A percentile compares a stretch with the other conserved stretches of the same genome.
Conservation (phyloP, 331 rosid species). For the Quercus phellos region DNA sequence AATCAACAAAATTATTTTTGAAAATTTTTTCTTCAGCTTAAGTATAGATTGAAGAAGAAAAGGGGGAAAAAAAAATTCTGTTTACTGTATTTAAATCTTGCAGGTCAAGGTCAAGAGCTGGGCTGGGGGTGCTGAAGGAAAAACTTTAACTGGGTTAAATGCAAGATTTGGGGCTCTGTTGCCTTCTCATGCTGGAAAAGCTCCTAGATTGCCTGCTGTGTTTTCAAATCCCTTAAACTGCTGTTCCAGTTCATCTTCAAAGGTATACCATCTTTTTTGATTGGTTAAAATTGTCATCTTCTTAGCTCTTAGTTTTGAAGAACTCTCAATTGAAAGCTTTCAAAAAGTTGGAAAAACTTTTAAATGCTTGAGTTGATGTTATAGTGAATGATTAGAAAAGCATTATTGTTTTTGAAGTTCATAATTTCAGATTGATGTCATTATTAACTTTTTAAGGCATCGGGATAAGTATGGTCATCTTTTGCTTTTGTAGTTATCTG, state of each 20-base stretch:
- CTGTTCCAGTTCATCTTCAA: constrained; percentile 56
- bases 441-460: constrained; percentile 6
- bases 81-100: not conserved
- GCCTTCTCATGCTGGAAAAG: constrained; percentile 37
- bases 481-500: constrained; percentile 50
- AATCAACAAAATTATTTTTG: no score
- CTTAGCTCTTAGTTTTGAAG: not conserved
- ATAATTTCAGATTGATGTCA: not conserved
- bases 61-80: not conserved
- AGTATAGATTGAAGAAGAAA: no score
- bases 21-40: no score
- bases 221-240: constrained; percentile 53
- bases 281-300: not conserved
- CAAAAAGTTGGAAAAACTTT: not conserved
- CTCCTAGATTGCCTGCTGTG: constrained; percentile 39
- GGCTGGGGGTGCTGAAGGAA: constrained; percentile 52
- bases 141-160: constrained; percentile 40
- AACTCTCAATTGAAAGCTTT: not conserved
- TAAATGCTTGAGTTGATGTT: not conserved
- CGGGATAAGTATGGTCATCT: not conserved
- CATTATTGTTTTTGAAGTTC: not conserved
- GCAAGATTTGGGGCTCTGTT: constrained; percentile 69
- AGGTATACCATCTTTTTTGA: constrained; percentile 34
- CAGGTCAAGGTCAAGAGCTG: constrained; percentile 70
- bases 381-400: not conserved